Evolutionary conservation across 768 basidiomycete species (phyloP), one percentile per base, ranked within the genome.

Genomic region (Peribolospora baueri): DNA sequence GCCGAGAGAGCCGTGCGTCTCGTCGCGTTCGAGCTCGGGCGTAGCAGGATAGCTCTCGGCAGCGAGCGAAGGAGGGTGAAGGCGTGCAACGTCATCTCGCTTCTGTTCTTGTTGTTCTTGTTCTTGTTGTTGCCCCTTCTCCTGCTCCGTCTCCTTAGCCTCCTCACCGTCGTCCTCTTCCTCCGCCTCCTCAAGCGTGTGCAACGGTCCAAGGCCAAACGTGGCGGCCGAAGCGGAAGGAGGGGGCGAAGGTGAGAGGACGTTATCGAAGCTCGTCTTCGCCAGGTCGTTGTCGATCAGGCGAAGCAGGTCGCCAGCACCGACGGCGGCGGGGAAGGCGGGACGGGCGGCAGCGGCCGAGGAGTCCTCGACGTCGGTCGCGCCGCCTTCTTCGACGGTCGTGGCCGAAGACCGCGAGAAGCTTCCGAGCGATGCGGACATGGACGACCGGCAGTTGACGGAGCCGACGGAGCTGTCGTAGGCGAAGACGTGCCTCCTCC

Each of bases 151-250:
- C 25, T 25, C 25, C 25, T 25, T 25, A 25, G 25, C 25, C 25
- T 25, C 25, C 25, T 25, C 25, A 25, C 25, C 25, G 25, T 55
- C 54, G 48, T 57, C 57, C 41, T 61, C 60, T 50, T 60, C 60
- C 9, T 61, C 60, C 50, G 58, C 60, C 47, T 61, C 60, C 6
- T 54, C 60, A 45, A 61, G 60, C 3, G 58, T 61, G 52, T 58
- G 54, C 47, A 61, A 54, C 25, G 53, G 54, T 3, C 56, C 55
- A 48, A 56, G 53, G 11, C 56, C 58, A 25, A 51, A 41, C 4
- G 50, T 54, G 45, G 57, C 53, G 5, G 48, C 40, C 5, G 58
- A 51, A 5, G 54, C 52, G 39, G 52, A 41, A n/a, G 46, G 55
- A 8, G 25, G 25, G 25, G 25, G 25, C 25, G 25, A 25, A 25